Percentiles rank a stretch among this genome's conserved stretches.
Conservation (phyloP, 768 basidiomycete species). For the Tulasnella calospora region DNA sequence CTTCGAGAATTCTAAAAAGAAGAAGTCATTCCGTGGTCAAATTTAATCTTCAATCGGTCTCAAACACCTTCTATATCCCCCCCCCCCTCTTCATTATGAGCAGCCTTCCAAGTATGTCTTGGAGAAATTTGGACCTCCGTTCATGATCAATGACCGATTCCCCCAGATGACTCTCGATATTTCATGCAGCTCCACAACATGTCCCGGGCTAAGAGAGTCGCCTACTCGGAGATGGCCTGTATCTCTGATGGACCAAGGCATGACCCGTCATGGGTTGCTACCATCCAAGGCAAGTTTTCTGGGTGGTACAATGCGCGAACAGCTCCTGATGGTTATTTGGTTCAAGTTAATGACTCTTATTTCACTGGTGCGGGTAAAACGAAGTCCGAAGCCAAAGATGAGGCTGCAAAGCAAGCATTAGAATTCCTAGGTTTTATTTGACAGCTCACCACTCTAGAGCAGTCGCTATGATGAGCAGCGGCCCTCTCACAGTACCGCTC, state of each 20-base stretch:
- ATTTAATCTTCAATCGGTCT: no score
- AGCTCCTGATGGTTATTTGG: not conserved
- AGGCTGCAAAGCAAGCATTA: not conserved
- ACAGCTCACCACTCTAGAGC: not conserved
- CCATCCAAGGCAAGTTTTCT: not conserved
- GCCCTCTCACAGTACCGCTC: no score
- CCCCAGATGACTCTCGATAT: not conserved
- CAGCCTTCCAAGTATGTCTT: no score
- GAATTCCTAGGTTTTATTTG: not conserved
- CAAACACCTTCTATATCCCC: no score
- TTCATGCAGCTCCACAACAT: not conserved
- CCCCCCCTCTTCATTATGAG: no score
- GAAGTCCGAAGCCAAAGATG: not conserved
- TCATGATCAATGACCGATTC: not conserved
- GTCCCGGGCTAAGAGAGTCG: not conserved
- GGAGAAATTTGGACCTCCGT: not conserved
- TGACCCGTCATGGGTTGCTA: not conserved
- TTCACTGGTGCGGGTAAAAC: not conserved
- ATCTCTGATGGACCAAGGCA: not conserved
- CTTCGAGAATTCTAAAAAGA: no score
- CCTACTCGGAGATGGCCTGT: not conserved
- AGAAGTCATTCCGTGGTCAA: no score
- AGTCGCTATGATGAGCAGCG: no score
- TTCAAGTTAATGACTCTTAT: not conserved
- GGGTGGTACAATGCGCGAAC: not conserved